Evolutionary conservation across 257 asterid genomes (phyloP).

Genomic region (Nicotiana otophora): DNA sequence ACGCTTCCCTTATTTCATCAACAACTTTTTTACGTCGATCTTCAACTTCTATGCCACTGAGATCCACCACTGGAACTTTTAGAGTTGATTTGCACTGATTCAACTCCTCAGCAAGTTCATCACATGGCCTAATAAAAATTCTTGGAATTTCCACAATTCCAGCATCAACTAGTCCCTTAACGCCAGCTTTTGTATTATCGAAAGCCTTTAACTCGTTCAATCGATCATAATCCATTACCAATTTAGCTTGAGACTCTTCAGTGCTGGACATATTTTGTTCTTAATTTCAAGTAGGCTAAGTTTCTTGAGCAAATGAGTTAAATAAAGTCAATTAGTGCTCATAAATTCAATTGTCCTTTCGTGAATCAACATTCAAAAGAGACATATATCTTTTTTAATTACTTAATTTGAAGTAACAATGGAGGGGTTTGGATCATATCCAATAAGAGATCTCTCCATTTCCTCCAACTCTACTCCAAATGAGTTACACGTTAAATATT

Average conservation of each 20-base stretch:
- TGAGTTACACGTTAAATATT: too few species aligned
- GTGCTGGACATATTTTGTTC: background rate
- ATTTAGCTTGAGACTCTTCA: background rate
- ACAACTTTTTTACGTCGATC: conserved; percentile 22
- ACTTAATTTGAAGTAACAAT: too few species aligned
- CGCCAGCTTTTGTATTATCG: conserved; percentile 26
- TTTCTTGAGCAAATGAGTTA: background rate
- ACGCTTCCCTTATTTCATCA: conserved; percentile 30
- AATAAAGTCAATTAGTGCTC: too few species aligned
- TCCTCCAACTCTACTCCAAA: too few species aligned
- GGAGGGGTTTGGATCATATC: too few species aligned
- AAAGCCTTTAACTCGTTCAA: conserved; percentile 18
- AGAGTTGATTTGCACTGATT: background rate
- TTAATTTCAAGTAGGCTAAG: background rate
- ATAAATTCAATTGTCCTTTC: too few species aligned
- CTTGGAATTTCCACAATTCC: conserved; percentile 21
- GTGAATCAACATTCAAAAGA: too few species aligned
- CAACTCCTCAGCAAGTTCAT: conserved; percentile 35
- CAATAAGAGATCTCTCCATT: too few species aligned
- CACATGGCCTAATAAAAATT: conserved; percentile 27
- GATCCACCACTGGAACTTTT: conserved; percentile 50
- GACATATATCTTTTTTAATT: too few species aligned
- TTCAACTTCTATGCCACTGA: conserved; percentile 16
- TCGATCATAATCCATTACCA: conserved; percentile 10
- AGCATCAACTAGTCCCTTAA: conserved; percentile 28